Base-by-base conservation (phyloP, 2,329 filamentous ascomycete species). In the Chalara sp. region DNA sequence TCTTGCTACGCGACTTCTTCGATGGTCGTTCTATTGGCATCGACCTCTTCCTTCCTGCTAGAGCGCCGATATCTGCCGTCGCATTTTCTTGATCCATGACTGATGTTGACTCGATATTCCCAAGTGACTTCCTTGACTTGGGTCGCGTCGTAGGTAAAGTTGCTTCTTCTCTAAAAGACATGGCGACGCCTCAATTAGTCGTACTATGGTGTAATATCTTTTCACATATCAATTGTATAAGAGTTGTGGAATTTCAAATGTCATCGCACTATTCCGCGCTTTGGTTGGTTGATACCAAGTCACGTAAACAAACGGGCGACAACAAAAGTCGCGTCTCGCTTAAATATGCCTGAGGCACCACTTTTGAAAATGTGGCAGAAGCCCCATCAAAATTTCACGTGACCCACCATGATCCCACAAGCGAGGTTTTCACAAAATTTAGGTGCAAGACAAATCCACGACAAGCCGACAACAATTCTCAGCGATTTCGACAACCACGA, bases 1-100 rank as follows among this genome's bases (percentile, higher is more conserved):
- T 97, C 75, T 96, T 97, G 71, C 92, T 96, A 58, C 93, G 84
- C 52, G 86, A 87, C 71, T 90, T 92, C 71, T 78, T 79, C 40
- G 56, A 48, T 7, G 56, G 42, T 46, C 61, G 61, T 32, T 59
- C 57, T 6, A 53, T 54, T n/a, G 56, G 42, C 6, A 52, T 32
- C 28, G 58, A 41, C 43, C 53, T 61, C 48, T 65, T 66, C 30
- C 57, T 54, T 39, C 50, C 53, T 30, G 50, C 53, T 44, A 66
- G 51, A 57, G 78, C 76, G 54, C 75, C 77, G 51, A 86, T 67
- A 58, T 89, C 84, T 42, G 84, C 71, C 3, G 84, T 87, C 63
- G 80, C 78, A 75, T 95, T 95, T 65, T 95, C 89, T 68, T 89
- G 90, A 62, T 89, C 85, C 56, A 76, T 69, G 37, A 71, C 65